A percentile compares a stretch with the other conserved stretches of the same genome.
Evolutionary conservation across 768 basidiomycete species (phyloP).

Genomic region (Boletus tomentosulus): DNA sequence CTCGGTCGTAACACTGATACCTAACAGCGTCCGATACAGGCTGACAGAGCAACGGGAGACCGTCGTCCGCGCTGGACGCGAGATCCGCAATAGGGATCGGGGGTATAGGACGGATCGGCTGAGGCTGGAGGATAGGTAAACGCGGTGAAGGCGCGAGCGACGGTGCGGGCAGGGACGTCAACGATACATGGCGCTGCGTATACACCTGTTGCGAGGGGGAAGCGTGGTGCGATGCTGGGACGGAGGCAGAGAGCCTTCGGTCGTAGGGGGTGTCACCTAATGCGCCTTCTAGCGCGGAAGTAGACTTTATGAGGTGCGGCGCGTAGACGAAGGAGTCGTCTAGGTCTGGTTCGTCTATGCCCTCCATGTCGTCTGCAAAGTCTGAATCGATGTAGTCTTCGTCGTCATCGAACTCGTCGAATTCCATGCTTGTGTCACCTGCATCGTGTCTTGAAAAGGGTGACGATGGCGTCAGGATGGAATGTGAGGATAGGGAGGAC

Average conservation of each 20-base stretch:
- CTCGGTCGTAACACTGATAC: constrained; percentile 20
- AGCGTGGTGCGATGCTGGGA: constrained; percentile 4
- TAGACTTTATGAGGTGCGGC: constrained; percentile 28
- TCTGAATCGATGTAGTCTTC: constrained; percentile 30
- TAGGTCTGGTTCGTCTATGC: constrained; percentile 18
- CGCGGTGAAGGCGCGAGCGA: too few relatives aligned
- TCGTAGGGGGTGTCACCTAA: constrained; percentile 26
- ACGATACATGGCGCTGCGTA: constrained; percentile 21
- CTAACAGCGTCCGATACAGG: constrained; percentile 31
- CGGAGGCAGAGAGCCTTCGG: constrained; percentile 30
- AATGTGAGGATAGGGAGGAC: constrained; percentile 29
- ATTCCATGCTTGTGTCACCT: constrained; percentile 20
- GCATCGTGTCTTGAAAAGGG: constrained; percentile 23
- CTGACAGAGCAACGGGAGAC: constrained; percentile 31
- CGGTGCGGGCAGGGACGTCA: background rate
- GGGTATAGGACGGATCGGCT: constrained; percentile 33
- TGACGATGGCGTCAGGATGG: constrained; percentile 30
- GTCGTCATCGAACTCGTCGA: constrained; percentile 34
- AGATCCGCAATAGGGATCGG: constrained; percentile 31
- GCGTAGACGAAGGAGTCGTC: constrained; percentile 17
- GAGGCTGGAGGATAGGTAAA: constrained; percentile 29
- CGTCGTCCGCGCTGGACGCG: constrained; percentile 20
- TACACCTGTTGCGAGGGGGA: constrained; percentile 13
- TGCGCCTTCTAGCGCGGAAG: constrained; percentile 31
- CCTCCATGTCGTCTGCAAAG: constrained; percentile 32